These are phyloP conservation scores for Colletotrichum cordylinicola DNA, from an alignment of 2,329 filamentous ascomycete genomes.

Conservation along the genomic window DNA sequence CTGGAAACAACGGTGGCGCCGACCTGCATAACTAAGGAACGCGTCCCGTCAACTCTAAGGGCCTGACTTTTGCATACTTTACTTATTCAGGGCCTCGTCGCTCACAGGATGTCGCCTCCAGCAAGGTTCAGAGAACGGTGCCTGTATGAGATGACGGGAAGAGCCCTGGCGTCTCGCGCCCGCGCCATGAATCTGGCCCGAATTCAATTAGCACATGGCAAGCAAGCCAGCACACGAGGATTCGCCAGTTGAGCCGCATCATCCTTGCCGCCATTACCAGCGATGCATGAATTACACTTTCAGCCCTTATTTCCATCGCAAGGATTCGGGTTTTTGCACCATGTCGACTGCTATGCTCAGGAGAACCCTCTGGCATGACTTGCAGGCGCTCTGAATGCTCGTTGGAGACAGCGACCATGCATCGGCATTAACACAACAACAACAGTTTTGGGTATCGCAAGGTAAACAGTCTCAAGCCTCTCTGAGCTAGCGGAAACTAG, in stretches of 20 bases:
- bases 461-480: neutral
- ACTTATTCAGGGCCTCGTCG: neutral
- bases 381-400: neutral
- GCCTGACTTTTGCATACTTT: neutral
- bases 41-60: neutral
- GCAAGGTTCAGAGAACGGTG: constrained; percentile 13
- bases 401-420: too few relatives aligned
- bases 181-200: neutral
- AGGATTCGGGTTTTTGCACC: neutral
- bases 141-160: constrained; percentile 21
- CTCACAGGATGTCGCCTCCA: neutral
- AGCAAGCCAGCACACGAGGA: neutral
- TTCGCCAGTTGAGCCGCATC: neutral
- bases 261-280: constrained; percentile 5
- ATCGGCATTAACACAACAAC: neutral
- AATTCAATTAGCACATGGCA: constrained; percentile 15
- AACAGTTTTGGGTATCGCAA: neutral
- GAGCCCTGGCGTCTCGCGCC: constrained; percentile 9
- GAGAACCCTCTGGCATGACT: neutral
- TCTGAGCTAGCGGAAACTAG: neutral
- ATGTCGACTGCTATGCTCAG: neutral
- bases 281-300: constrained; percentile 13
- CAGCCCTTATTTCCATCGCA: constrained; percentile 2
- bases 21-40: neutral
- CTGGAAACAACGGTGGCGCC: constrained; percentile 7